A percentile compares a stretch with the other conserved stretches of the same genome.
phyloP scores from a whole-genome alignment of 257 asterid species.

The Lantana camara region DNA sequence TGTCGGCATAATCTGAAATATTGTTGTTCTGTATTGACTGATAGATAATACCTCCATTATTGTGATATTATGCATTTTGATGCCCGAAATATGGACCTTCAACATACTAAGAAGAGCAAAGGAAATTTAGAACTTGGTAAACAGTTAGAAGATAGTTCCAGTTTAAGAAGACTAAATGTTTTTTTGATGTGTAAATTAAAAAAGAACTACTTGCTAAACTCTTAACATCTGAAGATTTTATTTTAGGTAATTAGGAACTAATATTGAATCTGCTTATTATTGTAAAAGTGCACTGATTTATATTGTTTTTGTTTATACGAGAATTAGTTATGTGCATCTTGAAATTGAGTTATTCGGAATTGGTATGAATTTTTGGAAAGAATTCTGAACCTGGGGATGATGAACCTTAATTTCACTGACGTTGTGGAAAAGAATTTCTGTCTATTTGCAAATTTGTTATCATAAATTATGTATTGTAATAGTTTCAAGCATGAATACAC shows the following conservation, averaged over 20 bases:
- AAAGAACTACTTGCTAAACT: not conserved
- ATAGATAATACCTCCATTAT: no score
- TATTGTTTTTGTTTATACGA: not conserved
- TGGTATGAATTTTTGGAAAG: not conserved
- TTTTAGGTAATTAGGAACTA: not conserved
- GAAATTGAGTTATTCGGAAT: not conserved
- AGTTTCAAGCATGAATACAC: no score
- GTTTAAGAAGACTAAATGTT: no score
- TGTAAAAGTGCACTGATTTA: not conserved
- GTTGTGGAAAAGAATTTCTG: not conserved
- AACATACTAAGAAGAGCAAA: not conserved
- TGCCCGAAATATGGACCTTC: not conserved
- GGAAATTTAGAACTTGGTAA: not conserved
- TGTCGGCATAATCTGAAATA: no score
- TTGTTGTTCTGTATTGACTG: no score
- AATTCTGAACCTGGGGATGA: no score
- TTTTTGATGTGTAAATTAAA: not conserved
- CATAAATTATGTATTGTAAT: no score
- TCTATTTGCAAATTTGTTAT: not conserved
- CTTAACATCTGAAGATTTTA: not conserved
- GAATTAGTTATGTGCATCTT: not conserved
- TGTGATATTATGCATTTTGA: no score
- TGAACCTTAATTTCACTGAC: no score
- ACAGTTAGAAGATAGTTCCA: no score
- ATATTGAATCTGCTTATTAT: not conserved